Percentiles rank a stretch among this genome's conserved stretches.
These are phyloP conservation scores for Debaryomyces subglobosus DNA, from an alignment of 1,139 yeast species.

Conservation along the genomic window DNA sequence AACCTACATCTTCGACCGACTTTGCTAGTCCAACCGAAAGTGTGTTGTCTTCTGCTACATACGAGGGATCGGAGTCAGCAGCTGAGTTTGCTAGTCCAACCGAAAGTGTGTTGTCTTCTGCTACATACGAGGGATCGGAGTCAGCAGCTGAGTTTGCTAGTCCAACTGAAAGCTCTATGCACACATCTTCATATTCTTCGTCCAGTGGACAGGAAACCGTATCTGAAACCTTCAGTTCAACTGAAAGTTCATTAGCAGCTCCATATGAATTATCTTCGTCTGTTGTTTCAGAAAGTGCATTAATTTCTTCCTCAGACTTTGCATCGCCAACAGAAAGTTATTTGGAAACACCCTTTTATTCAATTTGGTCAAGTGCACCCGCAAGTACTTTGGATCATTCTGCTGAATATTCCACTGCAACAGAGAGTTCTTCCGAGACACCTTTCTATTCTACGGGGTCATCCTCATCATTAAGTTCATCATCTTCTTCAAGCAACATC, in stretches of 20 bases:
- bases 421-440: background rate
- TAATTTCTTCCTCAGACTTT: background rate
- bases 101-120: background rate
- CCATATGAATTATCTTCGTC: background rate
- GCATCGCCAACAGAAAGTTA: background rate
- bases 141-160: conserved; percentile 7
- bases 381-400: background rate
- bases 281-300: background rate
- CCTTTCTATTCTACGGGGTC: background rate
- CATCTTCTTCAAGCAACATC: background rate
- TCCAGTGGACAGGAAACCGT: background rate
- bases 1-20: conserved; percentile 2
- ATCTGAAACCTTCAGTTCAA: background rate
- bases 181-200: background rate
- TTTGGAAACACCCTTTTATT: background rate
- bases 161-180: conserved; percentile 6
- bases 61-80: conserved; percentile 4
- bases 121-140: conserved; percentile 4
- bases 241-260: background rate
- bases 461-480: background rate
- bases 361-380: background rate
- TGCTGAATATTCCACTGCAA: background rate
- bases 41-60: background rate
- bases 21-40: conserved; percentile 5
- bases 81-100: conserved; percentile 6